These are phyloP conservation scores for Cinnamomum micranthum DNA, from an alignment of 164 flowering plant genomes.

Conservation along the genomic window DNA sequence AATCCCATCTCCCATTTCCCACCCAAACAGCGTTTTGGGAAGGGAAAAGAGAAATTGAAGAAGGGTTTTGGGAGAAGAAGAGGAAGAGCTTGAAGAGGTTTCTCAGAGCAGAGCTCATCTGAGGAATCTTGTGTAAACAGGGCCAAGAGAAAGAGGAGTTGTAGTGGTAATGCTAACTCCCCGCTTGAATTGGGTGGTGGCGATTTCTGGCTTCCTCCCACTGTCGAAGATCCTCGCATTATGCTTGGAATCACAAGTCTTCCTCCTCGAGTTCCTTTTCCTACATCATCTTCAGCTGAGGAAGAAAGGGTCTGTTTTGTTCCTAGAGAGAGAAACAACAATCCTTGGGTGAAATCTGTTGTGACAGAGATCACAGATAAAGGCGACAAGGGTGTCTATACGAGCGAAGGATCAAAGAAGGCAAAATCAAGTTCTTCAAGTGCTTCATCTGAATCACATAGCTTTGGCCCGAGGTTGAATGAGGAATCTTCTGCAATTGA, in stretches of 20 bases:
- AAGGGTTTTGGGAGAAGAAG: conserved; percentile 55
- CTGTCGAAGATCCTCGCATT: conserved; percentile 32
- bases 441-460: conserved; percentile 60
- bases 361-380: conserved; percentile 52
- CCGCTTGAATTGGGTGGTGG: conserved; percentile 38
- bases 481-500: conserved; percentile 39
- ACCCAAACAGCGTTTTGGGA: conserved; percentile 29
- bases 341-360: conserved; percentile 58
- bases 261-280: conserved; percentile 40
- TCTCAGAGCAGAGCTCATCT: conserved; percentile 46
- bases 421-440: conserved; percentile 56
- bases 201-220: conserved; percentile 57
- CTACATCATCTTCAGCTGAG: conserved; percentile 44
- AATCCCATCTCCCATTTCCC: conserved; percentile 52
- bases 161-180: conserved; percentile 13
- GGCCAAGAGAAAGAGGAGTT: conserved; percentile 62
- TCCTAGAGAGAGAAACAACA: conserved; percentile 43
- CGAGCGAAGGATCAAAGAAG: conserved; percentile 31
- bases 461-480: conserved; percentile 33
- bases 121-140: conserved; percentile 44
- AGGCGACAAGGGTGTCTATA: conserved; percentile 54
- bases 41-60: conserved; percentile 41
- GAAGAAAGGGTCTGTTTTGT: conserved; percentile 52
- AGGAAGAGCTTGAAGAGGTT: conserved; percentile 71
- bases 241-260: conserved; percentile 28